phyloP scores from a whole-genome alignment of 108 stramenopile species.

The Cyclotella kingstonii region DNA sequence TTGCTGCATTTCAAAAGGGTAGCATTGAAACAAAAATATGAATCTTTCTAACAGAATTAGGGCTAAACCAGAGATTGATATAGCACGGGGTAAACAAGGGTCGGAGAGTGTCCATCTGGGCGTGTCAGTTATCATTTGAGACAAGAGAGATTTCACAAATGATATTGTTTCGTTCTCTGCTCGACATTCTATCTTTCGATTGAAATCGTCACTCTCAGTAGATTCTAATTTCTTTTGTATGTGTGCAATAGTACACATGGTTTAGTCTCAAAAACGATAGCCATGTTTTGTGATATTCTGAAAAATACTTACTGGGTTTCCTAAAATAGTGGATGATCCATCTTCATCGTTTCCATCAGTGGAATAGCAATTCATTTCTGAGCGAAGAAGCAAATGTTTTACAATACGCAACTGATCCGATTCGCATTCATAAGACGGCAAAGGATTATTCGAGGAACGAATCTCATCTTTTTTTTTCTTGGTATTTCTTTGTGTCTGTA shows the following conservation, averaged over 20 bases:
- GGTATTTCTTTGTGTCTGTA: constrained; percentile 2
- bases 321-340: not conserved
- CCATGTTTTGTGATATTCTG: not conserved
- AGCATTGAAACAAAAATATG: constrained; percentile 16
- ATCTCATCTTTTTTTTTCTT: not conserved
- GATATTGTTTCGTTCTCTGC: constrained; percentile 20
- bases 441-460: not conserved
- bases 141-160: constrained; percentile 28
- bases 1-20: not conserved
- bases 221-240: not conserved
- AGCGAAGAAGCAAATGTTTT: constrained; percentile 17
- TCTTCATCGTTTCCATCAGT: not conserved
- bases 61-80: constrained; percentile 24
- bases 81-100: not conserved
- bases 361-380: constrained; percentile 35
- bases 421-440: not conserved
- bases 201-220: not conserved
- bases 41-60: constrained; percentile 19
- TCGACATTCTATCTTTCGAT: constrained; percentile 4
- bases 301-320: not conserved
- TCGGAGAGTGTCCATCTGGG: not conserved
- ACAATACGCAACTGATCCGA: constrained; percentile 17
- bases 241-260: not conserved
- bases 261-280: no score
- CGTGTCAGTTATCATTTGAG: constrained; percentile 16